Conservation (phyloP, 331 rosid species). For the Quercus phellos region DNA sequence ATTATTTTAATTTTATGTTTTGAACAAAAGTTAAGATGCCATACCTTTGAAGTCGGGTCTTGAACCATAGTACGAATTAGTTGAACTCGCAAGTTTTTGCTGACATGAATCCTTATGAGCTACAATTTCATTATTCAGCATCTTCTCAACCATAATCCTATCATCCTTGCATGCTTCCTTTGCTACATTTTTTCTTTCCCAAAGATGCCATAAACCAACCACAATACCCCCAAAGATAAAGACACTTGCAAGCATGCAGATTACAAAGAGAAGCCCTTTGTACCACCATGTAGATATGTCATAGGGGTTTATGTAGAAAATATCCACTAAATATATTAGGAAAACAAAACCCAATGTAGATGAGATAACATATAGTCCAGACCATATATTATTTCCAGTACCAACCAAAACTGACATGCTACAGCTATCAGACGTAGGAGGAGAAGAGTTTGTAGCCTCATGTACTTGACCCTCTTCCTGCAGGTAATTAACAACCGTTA, state of each 20-base stretch:
- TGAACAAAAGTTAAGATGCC: too few species aligned
- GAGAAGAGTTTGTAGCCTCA: slow-evolving; percentile 32
- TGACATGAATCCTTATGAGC: too few species aligned
- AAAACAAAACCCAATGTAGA: slow-evolving; percentile 61
- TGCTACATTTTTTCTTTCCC: too few species aligned
- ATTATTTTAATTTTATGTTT: too few species aligned
- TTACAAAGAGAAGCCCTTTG: slow-evolving; percentile 65
- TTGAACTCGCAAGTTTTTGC: too few species aligned
- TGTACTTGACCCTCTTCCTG: slow-evolving; percentile 69
- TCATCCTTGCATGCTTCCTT: too few species aligned
- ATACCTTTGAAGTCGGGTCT: too few species aligned
- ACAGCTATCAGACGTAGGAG: slow-evolving; percentile 32
- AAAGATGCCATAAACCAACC: slow-evolving; percentile 51
- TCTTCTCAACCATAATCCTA: too few species aligned
- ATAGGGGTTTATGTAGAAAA: slow-evolving; percentile 59
- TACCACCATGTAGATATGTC: slow-evolving; percentile 66
- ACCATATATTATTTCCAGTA: slow-evolving; percentile 73
- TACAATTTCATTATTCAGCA: too few species aligned
- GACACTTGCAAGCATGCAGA: slow-evolving; percentile 64
- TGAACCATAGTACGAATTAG: slow-evolving; percentile 40
- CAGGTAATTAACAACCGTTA: slow-evolving; percentile 16
- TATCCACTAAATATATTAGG: slow-evolving; percentile 40
- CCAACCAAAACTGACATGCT: slow-evolving; percentile 79
- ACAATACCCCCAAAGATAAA: slow-evolving; percentile 73
- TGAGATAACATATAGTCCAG: slow-evolving; percentile 69